Base-by-base conservation (phyloP, 2,329 filamentous ascomycete species). In the Microcyclospora tardicrescens region DNA sequence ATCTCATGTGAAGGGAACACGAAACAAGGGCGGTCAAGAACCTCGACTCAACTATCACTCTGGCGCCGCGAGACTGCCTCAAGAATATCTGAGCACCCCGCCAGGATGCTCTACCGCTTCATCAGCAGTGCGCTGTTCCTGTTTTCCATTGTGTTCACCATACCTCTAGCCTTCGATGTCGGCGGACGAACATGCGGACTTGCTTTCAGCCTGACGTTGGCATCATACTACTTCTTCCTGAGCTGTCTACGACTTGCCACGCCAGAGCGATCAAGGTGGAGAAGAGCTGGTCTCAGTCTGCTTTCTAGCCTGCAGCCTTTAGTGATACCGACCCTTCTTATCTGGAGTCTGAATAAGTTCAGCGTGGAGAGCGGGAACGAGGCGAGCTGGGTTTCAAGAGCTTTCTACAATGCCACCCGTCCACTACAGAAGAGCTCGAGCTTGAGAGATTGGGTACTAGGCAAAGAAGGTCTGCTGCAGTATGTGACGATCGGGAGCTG, bases 91-190 rank as follows among this genome's bases (percentile, higher is more conserved):
- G 12, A 29, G 12, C 19, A 39, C 32, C 38, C 34, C 38, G 34
- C 33, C 42, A 47, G 53, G 54, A 61, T 66, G 65, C 64, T 62
- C 51, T 56, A 59, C 54, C 56, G 67, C 58, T 64, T 65, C 63
- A 61, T 67, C 59, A 61, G 62, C 63, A 62, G 52, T 59, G 61
- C 55, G 56, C 62, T 62, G 66, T 96, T 95, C 66, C 78, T 96
- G 54, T 73, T 87, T 64, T 83, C 83, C 65, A 86, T 95, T 61
- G 79, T 96, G 58, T 82, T 96, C 59, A 94, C 86, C 45, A 91
- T 98, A 59, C 91, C 91, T 45, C 79, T 98, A 59, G 84, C 89
- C 55, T 96, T 96, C 68, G 91, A 98, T 75, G 89, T 96, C 56
- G 91, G 91, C 59, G 91, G 91, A 45, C 80, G 85, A 55, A 87